Conservation (phyloP, 805 yeast genomes). For the Lachancea cidri region DNA sequence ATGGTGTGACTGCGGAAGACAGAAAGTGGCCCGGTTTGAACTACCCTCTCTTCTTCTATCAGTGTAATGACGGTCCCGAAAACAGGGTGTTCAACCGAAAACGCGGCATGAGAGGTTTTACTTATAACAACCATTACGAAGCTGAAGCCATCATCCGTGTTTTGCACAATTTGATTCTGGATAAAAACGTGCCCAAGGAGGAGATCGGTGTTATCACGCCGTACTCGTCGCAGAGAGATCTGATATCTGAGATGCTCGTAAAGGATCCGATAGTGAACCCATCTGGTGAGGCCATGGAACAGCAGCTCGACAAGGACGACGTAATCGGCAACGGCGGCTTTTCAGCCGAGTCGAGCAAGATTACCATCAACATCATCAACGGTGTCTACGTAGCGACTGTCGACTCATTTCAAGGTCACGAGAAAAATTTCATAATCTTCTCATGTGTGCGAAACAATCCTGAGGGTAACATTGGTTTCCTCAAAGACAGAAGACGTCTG, state of each 20-base stretch:
- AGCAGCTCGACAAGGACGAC: slow-evolving; percentile 60
- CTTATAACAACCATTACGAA: slow-evolving; percentile 55
- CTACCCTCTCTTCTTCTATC: slow-evolving; percentile 61
- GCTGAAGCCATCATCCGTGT: slow-evolving; percentile 43
- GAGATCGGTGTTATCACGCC: slow-evolving; percentile 69
- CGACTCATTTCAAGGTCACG: slow-evolving; percentile 94
- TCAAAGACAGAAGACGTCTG: slow-evolving; percentile 55
- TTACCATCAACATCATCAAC: slow-evolving; percentile 34
- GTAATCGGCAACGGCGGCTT: slow-evolving; percentile 36
- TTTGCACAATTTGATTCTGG: slow-evolving; percentile 46
- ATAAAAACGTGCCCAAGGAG: slow-evolving; percentile 44
- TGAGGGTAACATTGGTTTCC: slow-evolving; percentile 53
- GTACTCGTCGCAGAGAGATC: slow-evolving; percentile 69
- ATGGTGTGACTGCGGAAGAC: slow-evolving; percentile 55
- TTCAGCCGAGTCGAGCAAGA: slow-evolving; percentile 13
- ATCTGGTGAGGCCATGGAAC: slow-evolving; percentile 38
- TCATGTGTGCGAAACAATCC: slow-evolving; percentile 70
- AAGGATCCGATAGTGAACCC: slow-evolving; percentile 56
- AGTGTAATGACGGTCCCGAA: slow-evolving; percentile 45
- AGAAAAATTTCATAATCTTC: slow-evolving; percentile 72
- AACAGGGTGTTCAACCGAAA: slow-evolving; percentile 41
- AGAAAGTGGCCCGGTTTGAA: slow-evolving; percentile 44
- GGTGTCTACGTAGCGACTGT: slow-evolving; percentile 52
- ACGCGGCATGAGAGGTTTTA: slow-evolving; percentile 46
- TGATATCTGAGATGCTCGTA: slow-evolving; percentile 46